Percentiles rank a stretch among this genome's conserved stretches.
Conservation (phyloP, 495 filamentous ascomycete species). For the Saxophila tyrrhenica region DNA sequence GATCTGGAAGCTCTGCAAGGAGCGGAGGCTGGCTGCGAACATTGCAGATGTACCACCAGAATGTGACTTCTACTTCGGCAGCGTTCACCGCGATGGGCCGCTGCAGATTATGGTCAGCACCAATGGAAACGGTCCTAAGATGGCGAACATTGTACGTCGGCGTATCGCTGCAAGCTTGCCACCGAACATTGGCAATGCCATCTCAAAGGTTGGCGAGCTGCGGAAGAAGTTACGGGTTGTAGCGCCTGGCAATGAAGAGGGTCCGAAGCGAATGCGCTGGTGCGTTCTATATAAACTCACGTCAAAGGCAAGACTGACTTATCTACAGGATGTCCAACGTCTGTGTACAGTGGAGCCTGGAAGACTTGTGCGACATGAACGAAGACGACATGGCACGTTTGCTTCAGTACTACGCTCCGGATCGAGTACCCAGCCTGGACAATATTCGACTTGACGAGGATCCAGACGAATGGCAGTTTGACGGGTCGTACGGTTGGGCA, state of each 20-base stretch:
- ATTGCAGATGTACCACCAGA: constrained; percentile 94
- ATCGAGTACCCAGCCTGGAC: constrained; percentile 27
- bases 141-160: constrained; percentile 76
- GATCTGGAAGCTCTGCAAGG: constrained; percentile 88
- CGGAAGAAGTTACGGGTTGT: constrained; percentile 67
- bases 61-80: constrained; percentile 98
- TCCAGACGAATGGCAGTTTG: constrained; percentile 21
- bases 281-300: constrained; percentile 26
- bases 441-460: constrained; percentile 26
- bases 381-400: constrained; percentile 76
- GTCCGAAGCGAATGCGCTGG: constrained; percentile 88
- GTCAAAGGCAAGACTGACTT: not conserved
- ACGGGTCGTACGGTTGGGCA: constrained; percentile 29
- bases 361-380: constrained; percentile 74
- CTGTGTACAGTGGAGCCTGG: constrained; percentile 75
- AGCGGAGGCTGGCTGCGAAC: constrained; percentile 73
- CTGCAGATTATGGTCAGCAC: constrained; percentile 97
- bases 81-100: constrained; percentile 86
- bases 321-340: constrained; percentile 70
- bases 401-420: constrained; percentile 52
- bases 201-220: constrained; percentile 68
- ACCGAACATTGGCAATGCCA: constrained; percentile 64
- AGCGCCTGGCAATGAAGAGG: constrained; percentile 60
- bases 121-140: constrained; percentile 88
- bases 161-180: constrained; percentile 72